phyloP scores from a whole-genome alignment of 2,329 filamentous ascomycete species.

The Alternaria sp. region DNA sequence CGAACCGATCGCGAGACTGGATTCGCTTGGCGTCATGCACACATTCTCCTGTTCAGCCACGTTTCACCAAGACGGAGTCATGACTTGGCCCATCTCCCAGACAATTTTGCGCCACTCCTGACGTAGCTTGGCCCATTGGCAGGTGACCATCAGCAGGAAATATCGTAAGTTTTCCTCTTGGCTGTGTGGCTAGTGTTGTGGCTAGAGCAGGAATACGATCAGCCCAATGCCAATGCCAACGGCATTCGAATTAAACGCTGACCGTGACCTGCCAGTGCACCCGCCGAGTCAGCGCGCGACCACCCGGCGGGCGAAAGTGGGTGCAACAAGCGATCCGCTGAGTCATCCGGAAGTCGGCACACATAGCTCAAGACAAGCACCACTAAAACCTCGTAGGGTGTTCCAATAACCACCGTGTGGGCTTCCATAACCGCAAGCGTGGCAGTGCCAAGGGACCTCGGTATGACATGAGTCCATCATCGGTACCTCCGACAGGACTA shows the following conservation, averaged over 20 bases:
- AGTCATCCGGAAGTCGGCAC: constrained; percentile 15
- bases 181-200: constrained; percentile 14
- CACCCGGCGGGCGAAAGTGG: background rate
- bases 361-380: background rate
- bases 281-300: background rate
- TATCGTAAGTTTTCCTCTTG: background rate
- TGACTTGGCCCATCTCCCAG: background rate
- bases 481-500: constrained; percentile 1
- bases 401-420: constrained; percentile 2
- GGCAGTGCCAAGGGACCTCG: constrained; percentile 11
- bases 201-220: constrained; percentile 2
- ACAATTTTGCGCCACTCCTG: constrained; percentile 6
- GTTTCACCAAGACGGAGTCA: background rate
- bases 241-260: background rate
- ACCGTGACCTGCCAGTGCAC: background rate
- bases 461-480: constrained; percentile 15
- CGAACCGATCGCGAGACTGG: background rate
- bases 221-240: background rate
- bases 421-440: constrained; percentile 1
- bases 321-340: constrained; percentile 1
- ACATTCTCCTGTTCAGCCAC: constrained; percentile 2
- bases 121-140: background rate
- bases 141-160: background rate
- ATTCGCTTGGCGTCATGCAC: constrained; percentile 4
- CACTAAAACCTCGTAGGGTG: constrained; percentile 4